Conservation (phyloP, 1,284 basidiomycete genomes). For the Ustilago cynodontis region DNA sequence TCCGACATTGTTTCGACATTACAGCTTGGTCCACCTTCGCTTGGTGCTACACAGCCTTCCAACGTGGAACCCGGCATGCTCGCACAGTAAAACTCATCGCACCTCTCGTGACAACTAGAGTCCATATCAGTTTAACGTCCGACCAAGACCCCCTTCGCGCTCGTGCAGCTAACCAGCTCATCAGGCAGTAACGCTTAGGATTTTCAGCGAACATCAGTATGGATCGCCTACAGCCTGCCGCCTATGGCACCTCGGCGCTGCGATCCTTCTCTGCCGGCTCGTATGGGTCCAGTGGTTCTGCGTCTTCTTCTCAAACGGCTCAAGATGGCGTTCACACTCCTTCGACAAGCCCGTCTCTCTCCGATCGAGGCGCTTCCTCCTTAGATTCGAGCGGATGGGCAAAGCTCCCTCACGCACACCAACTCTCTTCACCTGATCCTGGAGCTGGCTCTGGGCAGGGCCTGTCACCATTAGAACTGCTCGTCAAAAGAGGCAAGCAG, state of each 20-base stretch:
- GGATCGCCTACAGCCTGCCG: conserved; percentile 28
- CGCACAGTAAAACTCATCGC: background rate
- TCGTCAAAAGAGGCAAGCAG: conserved; percentile 50
- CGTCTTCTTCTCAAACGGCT: conserved; percentile 17
- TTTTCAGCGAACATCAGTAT: conserved; percentile 5
- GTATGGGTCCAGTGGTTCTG: conserved; percentile 35
- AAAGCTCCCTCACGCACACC: conserved; percentile 15
- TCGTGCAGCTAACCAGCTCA: background rate
- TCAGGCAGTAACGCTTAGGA: background rate
- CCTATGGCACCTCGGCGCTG: conserved; percentile 18
- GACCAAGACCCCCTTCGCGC: background rate
- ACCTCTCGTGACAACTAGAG: background rate
- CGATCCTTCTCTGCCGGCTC: conserved; percentile 43
- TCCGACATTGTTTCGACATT: background rate
- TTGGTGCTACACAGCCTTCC: background rate
- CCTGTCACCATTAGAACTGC: conserved; percentile 47
- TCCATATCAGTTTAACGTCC: background rate
- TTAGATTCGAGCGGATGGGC: conserved; percentile 17
- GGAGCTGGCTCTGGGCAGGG: conserved; percentile 6
- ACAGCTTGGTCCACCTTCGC: background rate
- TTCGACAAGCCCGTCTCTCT: conserved; percentile 41
- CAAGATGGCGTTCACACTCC: conserved; percentile 22
- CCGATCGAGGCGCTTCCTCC: conserved; percentile 22
- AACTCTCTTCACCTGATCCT: conserved; percentile 9
- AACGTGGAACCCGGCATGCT: background rate